These are phyloP conservation scores for Blumeria hordei DNA, from an alignment of 2,329 filamentous ascomycete genomes.

Conservation along the genomic window DNA sequence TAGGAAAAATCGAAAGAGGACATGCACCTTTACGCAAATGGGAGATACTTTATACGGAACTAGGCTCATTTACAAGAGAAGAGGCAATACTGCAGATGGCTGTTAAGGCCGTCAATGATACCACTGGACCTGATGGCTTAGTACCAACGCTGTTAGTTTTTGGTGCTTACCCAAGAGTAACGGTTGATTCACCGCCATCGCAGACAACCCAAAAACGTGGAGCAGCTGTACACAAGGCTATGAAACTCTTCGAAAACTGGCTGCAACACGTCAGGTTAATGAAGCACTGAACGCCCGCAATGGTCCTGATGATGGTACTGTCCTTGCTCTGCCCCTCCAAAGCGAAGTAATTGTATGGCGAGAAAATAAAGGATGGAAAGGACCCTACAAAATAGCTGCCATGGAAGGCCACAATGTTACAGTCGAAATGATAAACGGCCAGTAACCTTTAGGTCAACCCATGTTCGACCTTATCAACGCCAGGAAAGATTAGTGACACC, in stretches of 20 bases:
- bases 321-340: not conserved
- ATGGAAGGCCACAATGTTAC: not conserved
- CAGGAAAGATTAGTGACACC: not conserved
- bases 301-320: not conserved
- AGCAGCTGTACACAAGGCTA: not conserved
- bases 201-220: not conserved
- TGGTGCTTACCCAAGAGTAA: not conserved
- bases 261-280: not conserved
- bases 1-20: not conserved
- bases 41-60: not conserved
- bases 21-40: not conserved
- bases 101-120: conserved; percentile 1
- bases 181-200: not conserved
- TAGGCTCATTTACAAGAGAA: not conserved
- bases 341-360: not conserved
- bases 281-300: not conserved
- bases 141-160: not conserved
- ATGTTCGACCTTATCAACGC: not conserved
- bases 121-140: not conserved
- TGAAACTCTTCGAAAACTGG: not conserved
- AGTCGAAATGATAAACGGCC: not conserved
- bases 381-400: not conserved
- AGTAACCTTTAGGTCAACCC: not conserved
- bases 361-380: conserved; percentile 1
- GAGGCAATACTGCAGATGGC: not conserved